phyloP scores from a whole-genome alignment of 768 basidiomycete genomes.

The Filobasidium wieringae region DNA sequence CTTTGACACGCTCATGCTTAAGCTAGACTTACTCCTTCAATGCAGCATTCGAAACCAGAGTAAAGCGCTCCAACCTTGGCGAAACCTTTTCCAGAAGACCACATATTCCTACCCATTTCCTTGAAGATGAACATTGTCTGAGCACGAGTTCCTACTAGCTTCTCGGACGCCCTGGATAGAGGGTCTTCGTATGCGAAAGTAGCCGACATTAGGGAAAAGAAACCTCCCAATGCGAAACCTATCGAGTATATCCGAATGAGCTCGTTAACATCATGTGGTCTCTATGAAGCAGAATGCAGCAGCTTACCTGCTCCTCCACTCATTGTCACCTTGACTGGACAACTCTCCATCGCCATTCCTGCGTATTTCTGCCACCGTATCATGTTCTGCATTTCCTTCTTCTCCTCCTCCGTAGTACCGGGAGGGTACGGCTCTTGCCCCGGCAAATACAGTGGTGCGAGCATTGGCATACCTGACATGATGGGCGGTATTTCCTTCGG shows the following conservation, averaged over 20 bases:
- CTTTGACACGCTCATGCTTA: too few relatives aligned
- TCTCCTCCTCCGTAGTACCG: slow-evolving; percentile 69
- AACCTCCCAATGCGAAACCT: slow-evolving; percentile 88
- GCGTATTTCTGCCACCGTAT: slow-evolving; percentile 69
- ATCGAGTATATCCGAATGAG: not conserved
- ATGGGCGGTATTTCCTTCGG: not conserved
- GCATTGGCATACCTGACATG: slow-evolving; percentile 25
- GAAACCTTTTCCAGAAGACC: slow-evolving; percentile 76
- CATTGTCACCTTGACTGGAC: slow-evolving; percentile 66
- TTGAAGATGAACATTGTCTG: slow-evolving; percentile 76
- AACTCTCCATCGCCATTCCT: slow-evolving; percentile 66
- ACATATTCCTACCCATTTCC: slow-evolving; percentile 92
- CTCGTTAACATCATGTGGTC: not conserved
- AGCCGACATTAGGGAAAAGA: slow-evolving; percentile 91
- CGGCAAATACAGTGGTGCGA: slow-evolving; percentile 66
- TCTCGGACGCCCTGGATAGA: slow-evolving; percentile 40
- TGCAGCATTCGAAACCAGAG: slow-evolving; percentile 88
- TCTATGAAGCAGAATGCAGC: not conserved
- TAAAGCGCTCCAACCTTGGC: slow-evolving; percentile 88
- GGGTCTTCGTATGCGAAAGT: slow-evolving; percentile 95
- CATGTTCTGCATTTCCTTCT: slow-evolving; percentile 52
- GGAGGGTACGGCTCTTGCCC: slow-evolving; percentile 70
- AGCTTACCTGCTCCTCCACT: slow-evolving; percentile 70
- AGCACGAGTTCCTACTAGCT: slow-evolving; percentile 44
- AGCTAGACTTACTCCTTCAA: slow-evolving; percentile 77